Percentiles rank a stretch among this genome's conserved stretches.
Conservation (phyloP, 2,329 filamentous ascomycete species). For the Fusarium hostae region DNA sequence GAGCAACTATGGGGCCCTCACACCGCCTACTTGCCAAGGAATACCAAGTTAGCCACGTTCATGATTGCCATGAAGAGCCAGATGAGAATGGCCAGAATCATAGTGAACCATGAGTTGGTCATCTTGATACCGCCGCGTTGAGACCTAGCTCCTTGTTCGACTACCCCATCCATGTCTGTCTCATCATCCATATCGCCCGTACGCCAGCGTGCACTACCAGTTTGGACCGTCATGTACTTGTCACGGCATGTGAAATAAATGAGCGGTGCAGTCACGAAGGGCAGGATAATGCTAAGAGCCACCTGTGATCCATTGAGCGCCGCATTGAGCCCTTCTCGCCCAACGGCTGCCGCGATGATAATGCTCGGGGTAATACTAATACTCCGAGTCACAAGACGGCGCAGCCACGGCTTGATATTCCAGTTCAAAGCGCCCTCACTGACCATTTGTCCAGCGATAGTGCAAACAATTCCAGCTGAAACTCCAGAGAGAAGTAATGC, state of each 20-base stretch:
- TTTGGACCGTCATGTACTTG: slow-evolving; percentile 78
- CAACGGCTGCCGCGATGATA: slow-evolving; percentile 83
- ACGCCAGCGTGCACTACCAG: no score
- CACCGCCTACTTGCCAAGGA: not conserved
- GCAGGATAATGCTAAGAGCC: slow-evolving; percentile 79
- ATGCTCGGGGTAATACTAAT: slow-evolving; percentile 86
- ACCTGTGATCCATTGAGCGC: slow-evolving; percentile 84
- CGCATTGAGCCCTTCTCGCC: slow-evolving; percentile 73
- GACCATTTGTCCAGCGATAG: slow-evolving; percentile 90
- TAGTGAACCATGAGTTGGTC: slow-evolving; percentile 76
- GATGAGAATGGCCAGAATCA: slow-evolving; percentile 66
- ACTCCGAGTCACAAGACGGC: slow-evolving; percentile 78
- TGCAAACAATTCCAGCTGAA: slow-evolving; percentile 87
- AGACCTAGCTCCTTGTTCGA: slow-evolving; percentile 12
- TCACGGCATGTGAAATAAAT: slow-evolving; percentile 86
- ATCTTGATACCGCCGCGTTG: slow-evolving; percentile 61
- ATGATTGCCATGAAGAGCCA: slow-evolving; percentile 81
- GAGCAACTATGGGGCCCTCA: no score
- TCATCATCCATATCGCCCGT: no score
- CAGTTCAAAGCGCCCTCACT: slow-evolving; percentile 76
- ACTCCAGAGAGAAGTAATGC: slow-evolving; percentile 83
- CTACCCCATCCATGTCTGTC: no score
- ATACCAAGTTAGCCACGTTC: slow-evolving; percentile 79
- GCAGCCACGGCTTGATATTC: slow-evolving; percentile 80
- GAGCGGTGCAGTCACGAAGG: slow-evolving; percentile 82